phyloP scores from a whole-genome alignment of 176 grass and related monocot genomes.

The Phyllostachys edulis region DNA sequence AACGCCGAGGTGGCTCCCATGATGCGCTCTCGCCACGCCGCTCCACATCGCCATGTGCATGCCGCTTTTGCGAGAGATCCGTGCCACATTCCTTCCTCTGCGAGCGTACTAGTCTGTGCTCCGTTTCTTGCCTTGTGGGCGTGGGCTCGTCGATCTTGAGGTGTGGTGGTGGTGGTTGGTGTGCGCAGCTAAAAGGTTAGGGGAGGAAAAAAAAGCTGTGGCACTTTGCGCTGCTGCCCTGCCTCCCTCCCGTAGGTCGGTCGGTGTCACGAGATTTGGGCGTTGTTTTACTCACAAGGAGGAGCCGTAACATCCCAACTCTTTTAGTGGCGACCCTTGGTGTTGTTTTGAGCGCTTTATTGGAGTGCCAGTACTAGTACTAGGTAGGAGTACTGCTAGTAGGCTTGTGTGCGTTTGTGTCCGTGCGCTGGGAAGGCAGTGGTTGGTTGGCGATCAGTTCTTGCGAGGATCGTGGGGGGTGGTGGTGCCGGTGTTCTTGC shows the following conservation, averaged over 20 bases:
- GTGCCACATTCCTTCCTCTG: not conserved
- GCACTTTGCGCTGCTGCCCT: conserved; percentile 26
- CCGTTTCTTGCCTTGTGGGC: conserved; percentile 23
- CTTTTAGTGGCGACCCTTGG: conserved; percentile 38
- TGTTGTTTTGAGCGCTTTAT: conserved; percentile 6
- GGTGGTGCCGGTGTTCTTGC: not conserved
- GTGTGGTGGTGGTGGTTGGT: conserved; percentile 1
- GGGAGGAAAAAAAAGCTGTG: not conserved
- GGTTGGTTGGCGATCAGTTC: conserved; percentile 19
- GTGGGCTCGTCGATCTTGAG: not conserved
- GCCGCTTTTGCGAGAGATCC: conserved; percentile 34
- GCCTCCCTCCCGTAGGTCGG: not conserved
- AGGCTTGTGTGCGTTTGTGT: not conserved
- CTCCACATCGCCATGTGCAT: conserved; percentile 35
- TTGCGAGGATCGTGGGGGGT: not conserved
- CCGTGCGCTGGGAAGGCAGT: conserved; percentile 19
- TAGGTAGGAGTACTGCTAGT: not conserved
- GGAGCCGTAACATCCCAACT: conserved; percentile 36
- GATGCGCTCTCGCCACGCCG: conserved; percentile 35
- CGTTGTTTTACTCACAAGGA: conserved; percentile 46
- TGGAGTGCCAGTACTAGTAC: not conserved
- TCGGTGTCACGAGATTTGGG: conserved; percentile 32
- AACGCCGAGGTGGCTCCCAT: conserved; percentile 42
- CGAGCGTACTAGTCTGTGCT: not conserved
- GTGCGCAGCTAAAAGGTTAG: not conserved